Conservation (phyloP, 768 basidiomycete genomes). For the Termitomyces sp. region DNA sequence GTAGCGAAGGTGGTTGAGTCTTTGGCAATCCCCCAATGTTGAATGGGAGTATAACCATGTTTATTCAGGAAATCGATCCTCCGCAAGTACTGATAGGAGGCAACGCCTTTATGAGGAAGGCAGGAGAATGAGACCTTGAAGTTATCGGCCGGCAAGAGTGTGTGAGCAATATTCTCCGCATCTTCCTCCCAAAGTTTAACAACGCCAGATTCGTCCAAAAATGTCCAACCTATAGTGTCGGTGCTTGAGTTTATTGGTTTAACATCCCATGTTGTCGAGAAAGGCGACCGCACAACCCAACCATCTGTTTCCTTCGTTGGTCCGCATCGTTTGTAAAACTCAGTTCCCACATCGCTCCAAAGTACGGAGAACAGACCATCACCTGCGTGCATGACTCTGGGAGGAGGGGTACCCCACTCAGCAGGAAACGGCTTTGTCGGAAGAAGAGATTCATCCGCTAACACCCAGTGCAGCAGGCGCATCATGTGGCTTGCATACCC, state of each 20-base stretch:
- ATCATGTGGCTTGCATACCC: slow-evolving; percentile 63
- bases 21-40: slow-evolving; percentile 25
- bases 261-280: slow-evolving; percentile 36
- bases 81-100: slow-evolving; percentile 33
- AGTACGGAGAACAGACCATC: slow-evolving; percentile 42
- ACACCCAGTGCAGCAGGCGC: slow-evolving; percentile 54
- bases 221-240: slow-evolving; percentile 18
- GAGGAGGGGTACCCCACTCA: slow-evolving; percentile 42
- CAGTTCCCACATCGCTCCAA: slow-evolving; percentile 45
- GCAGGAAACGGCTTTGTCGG: slow-evolving; percentile 21
- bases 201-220: slow-evolving; percentile 33
- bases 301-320: slow-evolving; percentile 28
- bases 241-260: background rate
- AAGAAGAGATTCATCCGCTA: slow-evolving; percentile 25
- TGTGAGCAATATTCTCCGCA: slow-evolving; percentile 21
- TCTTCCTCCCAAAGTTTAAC: slow-evolving; percentile 36
- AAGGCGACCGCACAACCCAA: slow-evolving; percentile 35
- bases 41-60: slow-evolving; percentile 9
- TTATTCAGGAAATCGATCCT: slow-evolving; percentile 17
- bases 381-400: slow-evolving; percentile 23
- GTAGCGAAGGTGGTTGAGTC: slow-evolving; percentile 26
- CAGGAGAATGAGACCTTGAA: slow-evolving; percentile 24
- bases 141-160: background rate
- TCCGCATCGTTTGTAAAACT: slow-evolving; percentile 39
- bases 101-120: slow-evolving; percentile 42